Conservation (phyloP, 129 eudicot genomes). For the Flaveria robusta region DNA sequence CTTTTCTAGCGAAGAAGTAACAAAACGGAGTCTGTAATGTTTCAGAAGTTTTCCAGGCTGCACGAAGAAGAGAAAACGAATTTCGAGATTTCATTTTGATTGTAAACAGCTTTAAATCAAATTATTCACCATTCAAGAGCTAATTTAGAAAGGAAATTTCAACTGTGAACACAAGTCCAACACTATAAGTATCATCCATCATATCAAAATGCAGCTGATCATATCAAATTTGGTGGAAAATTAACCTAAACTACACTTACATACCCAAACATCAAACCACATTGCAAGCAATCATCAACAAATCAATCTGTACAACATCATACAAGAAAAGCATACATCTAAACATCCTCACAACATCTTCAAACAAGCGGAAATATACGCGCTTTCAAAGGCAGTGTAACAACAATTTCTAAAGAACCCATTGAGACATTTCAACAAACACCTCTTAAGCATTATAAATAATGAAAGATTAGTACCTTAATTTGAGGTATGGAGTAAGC, state of each 20-base stretch:
- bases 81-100: background rate
- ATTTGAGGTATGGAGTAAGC: constrained; percentile 83
- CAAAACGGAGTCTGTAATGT: constrained; percentile 55
- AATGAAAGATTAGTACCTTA: constrained; percentile 46
- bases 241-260: background rate
- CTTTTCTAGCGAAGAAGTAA: constrained; percentile 84
- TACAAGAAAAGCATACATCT: background rate
- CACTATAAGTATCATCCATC: background rate
- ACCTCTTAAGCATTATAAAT: background rate
- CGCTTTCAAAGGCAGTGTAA: no score
- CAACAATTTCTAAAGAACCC: background rate
- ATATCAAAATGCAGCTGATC: background rate
- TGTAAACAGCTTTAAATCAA: background rate
- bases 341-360: no score
- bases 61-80: constrained; percentile 23
- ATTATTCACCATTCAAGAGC: background rate
- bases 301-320: constrained; percentile 8
- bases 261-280: constrained; percentile 17
- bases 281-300: constrained; percentile 22
- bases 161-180: background rate
- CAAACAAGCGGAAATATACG: no score
- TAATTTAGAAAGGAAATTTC: background rate
- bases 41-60: constrained; percentile 72
- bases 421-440: constrained; percentile 3
- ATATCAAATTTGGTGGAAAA: background rate